Evolutionary conservation across 2,329 filamentous ascomycete genomes (phyloP), one percentile per base, ranked within the genome.

Genomic region (Seiridium cupressi): DNA sequence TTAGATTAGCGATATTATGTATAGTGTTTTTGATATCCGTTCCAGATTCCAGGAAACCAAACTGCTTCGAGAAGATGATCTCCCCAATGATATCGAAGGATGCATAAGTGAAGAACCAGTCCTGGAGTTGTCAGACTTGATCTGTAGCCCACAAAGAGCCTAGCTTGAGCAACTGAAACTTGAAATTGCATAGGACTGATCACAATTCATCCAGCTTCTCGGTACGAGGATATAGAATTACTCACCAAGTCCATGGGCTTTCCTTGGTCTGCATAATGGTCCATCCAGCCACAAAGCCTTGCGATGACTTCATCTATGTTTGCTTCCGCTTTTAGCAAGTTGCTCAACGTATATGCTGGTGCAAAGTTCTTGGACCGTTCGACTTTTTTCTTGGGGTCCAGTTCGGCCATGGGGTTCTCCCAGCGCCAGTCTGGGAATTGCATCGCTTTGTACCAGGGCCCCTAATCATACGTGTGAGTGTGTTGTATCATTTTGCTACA

Each of bases 51-150:
- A 72, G 55, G 48, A 71, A 72, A 13, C 69, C 69, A 48, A 72
- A 66, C 36, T 61, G 59, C 51, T 64, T 66, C 1, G 66, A 68
- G 48, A 69, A 71, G 9, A 65, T 63, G 18, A 70, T 61, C 51
- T 71, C 68, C 6, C 69, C 69, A 11, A 68, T 61, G 26, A 67
- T 64, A 60, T 72, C 68, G 48, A 70, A 70, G 5, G 67, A 66
- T 47, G 65, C 69, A 46, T 61, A 63, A 5, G 57, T 56, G 46
- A 63, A 55, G 57, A 60, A 63, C 32, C 49, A 58, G 55, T 55
- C 63, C 46, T 55, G 26, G 5, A 13, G 34, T 7, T 26, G 18
- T 26, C 9, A 32, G 2, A 35, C 5, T 18, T 32, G 9, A 11
- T 5, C 5, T 7, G 49, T 35, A 35, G 34, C 5, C 18, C 18